phyloP scores from a whole-genome alignment of 2,329 filamentous ascomycete genomes.

The Rhynchosporium graminicola region DNA sequence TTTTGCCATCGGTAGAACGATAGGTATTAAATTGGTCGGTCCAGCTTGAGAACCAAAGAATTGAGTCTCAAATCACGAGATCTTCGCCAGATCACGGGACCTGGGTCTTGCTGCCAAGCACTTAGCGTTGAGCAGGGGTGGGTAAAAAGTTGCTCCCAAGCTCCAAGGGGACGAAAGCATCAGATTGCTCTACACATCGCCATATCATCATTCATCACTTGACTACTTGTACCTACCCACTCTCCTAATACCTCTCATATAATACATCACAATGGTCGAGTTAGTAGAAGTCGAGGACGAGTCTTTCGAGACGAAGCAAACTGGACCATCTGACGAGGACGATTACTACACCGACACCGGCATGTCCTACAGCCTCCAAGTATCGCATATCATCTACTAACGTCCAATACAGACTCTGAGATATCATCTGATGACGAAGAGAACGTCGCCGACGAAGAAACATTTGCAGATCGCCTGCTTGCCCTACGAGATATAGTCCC shows the following conservation, averaged over 20 bases:
- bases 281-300: slow-evolving; percentile 97
- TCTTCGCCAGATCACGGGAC: not conserved
- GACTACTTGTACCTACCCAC: slow-evolving; percentile 36
- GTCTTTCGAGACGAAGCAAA: slow-evolving; percentile 77
- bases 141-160: slow-evolving; percentile 17
- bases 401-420: slow-evolving; percentile 63
- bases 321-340: slow-evolving; percentile 67
- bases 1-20: not conserved
- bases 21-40: not conserved
- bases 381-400: slow-evolving; percentile 26
- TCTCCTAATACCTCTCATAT: not conserved
- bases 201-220: not conserved
- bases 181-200: not conserved
- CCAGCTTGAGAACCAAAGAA: not conserved
- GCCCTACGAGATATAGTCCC: slow-evolving; percentile 77
- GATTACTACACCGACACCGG: slow-evolving; percentile 93
- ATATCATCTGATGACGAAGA: slow-evolving; percentile 80
- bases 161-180: slow-evolving; percentile 14
- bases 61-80: not conserved
- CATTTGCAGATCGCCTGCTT: slow-evolving; percentile 66
- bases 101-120: not conserved
- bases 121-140: slow-evolving; percentile 5
- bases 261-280: slow-evolving; percentile 72
- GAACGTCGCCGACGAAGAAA: slow-evolving; percentile 57
- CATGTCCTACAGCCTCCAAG: slow-evolving; percentile 46